Conservation (phyloP, 2,329 filamentous ascomycete genomes). For the Helotiales sp. region DNA sequence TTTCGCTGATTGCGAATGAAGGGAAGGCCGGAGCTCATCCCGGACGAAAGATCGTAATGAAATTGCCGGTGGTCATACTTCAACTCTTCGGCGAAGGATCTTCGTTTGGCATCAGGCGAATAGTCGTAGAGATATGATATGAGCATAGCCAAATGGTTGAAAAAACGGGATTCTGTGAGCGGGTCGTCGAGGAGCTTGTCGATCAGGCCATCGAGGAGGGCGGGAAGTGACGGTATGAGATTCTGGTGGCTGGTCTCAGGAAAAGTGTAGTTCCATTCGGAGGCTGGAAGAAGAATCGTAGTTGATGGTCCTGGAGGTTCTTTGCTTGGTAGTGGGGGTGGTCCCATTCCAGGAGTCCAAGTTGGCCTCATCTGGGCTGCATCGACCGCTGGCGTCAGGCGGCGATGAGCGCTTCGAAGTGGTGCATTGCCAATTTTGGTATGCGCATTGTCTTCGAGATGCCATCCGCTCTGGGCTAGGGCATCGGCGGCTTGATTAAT, state of each 20-base stretch:
- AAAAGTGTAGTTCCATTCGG: constrained; percentile 25
- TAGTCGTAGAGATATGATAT: background rate
- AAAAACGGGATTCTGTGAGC: background rate
- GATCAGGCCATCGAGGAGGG: background rate
- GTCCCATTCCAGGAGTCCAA: background rate
- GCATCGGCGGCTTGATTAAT: constrained; percentile 29
- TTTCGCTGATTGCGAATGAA: background rate
- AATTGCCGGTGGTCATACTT: background rate
- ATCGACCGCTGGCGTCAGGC: background rate
- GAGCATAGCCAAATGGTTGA: background rate
- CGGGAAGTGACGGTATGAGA: background rate
- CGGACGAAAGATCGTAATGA: background rate
- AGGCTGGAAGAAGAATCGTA: background rate
- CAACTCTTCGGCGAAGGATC: background rate
- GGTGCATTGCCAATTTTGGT: background rate
- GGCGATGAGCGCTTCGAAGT: background rate
- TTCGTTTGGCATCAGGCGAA: background rate
- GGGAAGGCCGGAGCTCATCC: background rate
- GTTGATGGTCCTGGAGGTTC: background rate
- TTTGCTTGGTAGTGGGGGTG: background rate
- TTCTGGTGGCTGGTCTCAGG: background rate
- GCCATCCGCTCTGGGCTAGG: constrained; percentile 14
- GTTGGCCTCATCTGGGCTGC: background rate
- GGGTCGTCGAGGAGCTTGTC: background rate
- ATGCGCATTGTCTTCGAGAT: background rate